phyloP scores from a whole-genome alignment of 2,329 filamentous ascomycete species.

The Stachybotrys elegans region DNA sequence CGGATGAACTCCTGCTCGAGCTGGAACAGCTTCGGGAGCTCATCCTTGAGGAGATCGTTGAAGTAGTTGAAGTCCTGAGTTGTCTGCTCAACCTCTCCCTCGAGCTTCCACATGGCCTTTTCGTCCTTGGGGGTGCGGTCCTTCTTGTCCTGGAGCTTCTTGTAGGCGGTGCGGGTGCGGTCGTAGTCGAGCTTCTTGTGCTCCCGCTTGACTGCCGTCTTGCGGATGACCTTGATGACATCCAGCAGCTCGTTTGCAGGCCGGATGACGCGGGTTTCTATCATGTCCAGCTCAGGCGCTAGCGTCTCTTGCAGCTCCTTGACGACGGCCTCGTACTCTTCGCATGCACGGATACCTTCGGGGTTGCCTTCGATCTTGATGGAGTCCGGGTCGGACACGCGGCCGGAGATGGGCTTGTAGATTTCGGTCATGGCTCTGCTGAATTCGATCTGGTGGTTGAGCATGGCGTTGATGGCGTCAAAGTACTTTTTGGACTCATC shows the following conservation, averaged over 20 bases:
- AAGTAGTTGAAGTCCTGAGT: constrained; percentile 98
- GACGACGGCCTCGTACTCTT: constrained; percentile 91
- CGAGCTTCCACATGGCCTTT: constrained; percentile 93
- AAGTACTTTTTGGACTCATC: constrained; percentile 98
- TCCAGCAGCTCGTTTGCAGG: constrained; percentile 91
- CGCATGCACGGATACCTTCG: constrained; percentile 90
- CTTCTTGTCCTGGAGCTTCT: constrained; percentile 97
- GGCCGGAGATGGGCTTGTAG: constrained; percentile 96
- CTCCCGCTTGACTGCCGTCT: constrained; percentile 81
- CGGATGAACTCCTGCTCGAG: constrained; percentile 94
- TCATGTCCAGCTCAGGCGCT: constrained; percentile 93
- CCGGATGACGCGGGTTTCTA: constrained; percentile 83
- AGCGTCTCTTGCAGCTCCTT: constrained; percentile 84
- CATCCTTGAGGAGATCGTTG: constrained; percentile 94
- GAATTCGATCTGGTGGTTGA: constrained; percentile 96
- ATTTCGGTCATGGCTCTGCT: constrained; percentile 93
- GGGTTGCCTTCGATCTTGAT: constrained; percentile 78
- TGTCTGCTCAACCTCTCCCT: constrained; percentile 83
- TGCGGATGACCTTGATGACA: constrained; percentile 92
- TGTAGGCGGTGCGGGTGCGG: constrained; percentile 73
- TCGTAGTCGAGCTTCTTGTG: constrained; percentile 98
- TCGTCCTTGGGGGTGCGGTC: constrained; percentile 95
- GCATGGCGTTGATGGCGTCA: constrained; percentile 96
- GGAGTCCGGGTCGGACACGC: constrained; percentile 87
- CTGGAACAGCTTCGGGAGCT: constrained; percentile 84